Evolutionary conservation across 768 basidiomycete genomes (phyloP), one percentile per base, ranked within the genome.

Genomic region (Hypholoma fasciculare): DNA sequence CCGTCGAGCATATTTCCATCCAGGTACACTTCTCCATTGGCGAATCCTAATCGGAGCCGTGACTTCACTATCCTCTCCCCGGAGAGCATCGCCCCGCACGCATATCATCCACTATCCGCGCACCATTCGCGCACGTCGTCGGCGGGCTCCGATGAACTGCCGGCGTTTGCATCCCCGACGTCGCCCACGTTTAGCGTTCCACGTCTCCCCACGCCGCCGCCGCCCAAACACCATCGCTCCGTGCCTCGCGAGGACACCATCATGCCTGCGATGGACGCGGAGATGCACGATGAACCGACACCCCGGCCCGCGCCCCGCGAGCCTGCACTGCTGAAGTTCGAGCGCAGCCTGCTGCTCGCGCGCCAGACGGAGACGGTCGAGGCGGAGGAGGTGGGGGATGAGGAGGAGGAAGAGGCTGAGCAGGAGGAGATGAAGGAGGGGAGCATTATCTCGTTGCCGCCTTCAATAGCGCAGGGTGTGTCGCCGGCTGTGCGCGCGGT

Each of bases 1-100:
- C 65, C 61, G 48, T 72, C 66, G 48, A 73, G 63, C 53, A 74
- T 78, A 53, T 78, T 80, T 57, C 77, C 78, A 37, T 79, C 74
- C 36, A 68, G 77, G 14, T 74, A 79, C 61, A 72, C 67, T 3
- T 66, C 68, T 34, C 20, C 58, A 47, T 20, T 37, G 30, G 49
- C 58, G 11, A 44, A 57, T 17, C 30, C 62, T 3, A 50, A 57
- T 8, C 59, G 61, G 16, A 65, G 58, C 38, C 68, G 67, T 11
- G 65, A 68, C 17, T 65, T 67, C 43, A 54, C 61, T n/a, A 59
- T 62, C 39, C 50, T 71, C 36, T 34, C 30, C 2, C 55, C 64
- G 19, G 48, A 63, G 34, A 59, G 63, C 14, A 46, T 27, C 40
- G 58, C 54, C 12, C 54, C 44, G 20, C 43, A 54, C 19, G 23